Evolutionary conservation across 257 asterid species (phyloP).

Genomic region (Plantago ovata): DNA sequence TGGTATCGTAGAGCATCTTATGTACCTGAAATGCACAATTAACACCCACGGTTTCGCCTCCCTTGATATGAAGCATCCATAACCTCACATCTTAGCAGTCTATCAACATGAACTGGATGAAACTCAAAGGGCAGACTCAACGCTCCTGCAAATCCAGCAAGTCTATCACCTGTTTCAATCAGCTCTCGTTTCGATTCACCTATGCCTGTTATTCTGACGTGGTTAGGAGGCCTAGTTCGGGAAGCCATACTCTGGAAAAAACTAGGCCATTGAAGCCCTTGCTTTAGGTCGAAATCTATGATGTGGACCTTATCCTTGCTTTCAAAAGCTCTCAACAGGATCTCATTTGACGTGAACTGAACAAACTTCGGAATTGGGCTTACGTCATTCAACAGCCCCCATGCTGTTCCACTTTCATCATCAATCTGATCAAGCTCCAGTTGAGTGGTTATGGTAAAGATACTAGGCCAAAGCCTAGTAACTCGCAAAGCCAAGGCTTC

Average conservation of each 20-base stretch:
- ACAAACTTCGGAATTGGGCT: constrained; percentile 77
- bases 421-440: constrained; percentile 60
- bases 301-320: constrained; percentile 80
- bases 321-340: constrained; percentile 66
- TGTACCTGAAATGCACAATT: constrained; percentile 78
- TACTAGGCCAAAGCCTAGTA: constrained; percentile 69
- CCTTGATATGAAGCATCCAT: constrained; percentile 99
- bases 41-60: constrained; percentile 69
- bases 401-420: constrained; percentile 45
- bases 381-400: constrained; percentile 66
- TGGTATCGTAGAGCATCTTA: constrained; percentile 56
- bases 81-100: constrained; percentile 87
- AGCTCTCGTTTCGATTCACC: constrained; percentile 93
- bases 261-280: constrained; percentile 95
- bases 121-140: constrained; percentile 67
- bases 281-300: constrained; percentile 83
- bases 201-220: constrained; percentile 76
- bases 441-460: constrained; percentile 60
- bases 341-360: constrained; percentile 87
- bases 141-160: constrained; percentile 66
- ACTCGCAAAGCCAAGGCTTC: constrained; percentile 76
- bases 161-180: constrained; percentile 69
- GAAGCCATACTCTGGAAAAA: constrained; percentile 82
- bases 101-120: constrained; percentile 86
- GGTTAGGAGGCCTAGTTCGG: constrained; percentile 63